These are phyloP conservation scores for Spirogloea muscicola DNA, from an alignment of 139 green algal genomes.

Conservation along the genomic window DNA sequence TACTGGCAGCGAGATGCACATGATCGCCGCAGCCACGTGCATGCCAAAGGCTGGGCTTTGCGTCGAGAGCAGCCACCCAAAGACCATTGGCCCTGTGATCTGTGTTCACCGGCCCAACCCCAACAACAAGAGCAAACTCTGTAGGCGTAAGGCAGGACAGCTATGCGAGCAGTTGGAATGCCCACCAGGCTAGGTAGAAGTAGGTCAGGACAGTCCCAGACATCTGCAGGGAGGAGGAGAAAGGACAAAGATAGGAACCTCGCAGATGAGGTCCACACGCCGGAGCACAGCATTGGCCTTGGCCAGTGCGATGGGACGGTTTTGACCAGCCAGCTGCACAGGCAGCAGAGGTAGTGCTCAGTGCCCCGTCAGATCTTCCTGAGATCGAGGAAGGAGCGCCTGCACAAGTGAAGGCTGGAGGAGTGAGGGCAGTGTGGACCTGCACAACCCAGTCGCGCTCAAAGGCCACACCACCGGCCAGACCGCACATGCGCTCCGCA, in stretches of 20 bases:
- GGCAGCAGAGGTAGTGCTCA: no score
- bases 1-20: constrained; percentile 25
- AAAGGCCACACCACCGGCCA: constrained; percentile 42
- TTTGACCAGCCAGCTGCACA: neutral
- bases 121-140: neutral
- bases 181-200: neutral
- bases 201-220: neutral
- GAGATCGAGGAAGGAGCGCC: no score
- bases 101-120: neutral
- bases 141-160: neutral
- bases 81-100: constrained; percentile 33
- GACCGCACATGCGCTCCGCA: constrained; percentile 34
- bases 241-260: neutral
- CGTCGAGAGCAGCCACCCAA: constrained; percentile 32
- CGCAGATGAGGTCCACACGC: neutral
- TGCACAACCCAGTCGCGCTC: constrained; percentile 50
- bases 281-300: neutral
- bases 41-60: constrained; percentile 11
- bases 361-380: no score
- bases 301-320: neutral
- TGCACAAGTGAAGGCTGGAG: no score
- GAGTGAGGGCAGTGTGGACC: no score
- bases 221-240: neutral
- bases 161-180: neutral
- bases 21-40: constrained; percentile 12